Base-by-base conservation (phyloP, 164 flowering plant species). In the Macadamia tetraphylla region DNA sequence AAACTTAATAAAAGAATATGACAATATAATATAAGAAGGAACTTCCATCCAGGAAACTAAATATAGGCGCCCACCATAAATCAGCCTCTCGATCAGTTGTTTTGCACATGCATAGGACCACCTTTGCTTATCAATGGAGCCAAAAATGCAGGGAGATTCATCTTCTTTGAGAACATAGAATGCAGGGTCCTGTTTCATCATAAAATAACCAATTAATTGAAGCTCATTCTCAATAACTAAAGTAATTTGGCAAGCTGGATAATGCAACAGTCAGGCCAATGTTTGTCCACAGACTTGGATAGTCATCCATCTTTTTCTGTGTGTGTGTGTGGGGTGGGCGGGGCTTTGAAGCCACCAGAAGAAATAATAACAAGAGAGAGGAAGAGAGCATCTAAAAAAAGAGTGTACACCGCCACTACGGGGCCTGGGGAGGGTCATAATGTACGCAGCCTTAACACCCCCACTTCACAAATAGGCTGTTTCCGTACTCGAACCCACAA, bases 81-180 rank as follows among this genome's bases (percentile, higher is more conserved):
- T 62, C 67, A 80, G 75, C 72, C 84, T 78, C 53, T 83, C 86
- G 53, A 83, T 81, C 56, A 83, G 65, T 73, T 81, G 86, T 62
- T 83, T 81, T 49, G 84, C 84, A 71, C 86, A 81, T 10, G 86
- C 86, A 71, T 83, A 83, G 6, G 82, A 83, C 84, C 82, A 83
- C 72, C 84, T 79, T 49, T 83, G 84, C 66, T 81, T 83, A 78
- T 83, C 84, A 73, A 81, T 76, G 7, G 84, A 60, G 30, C 84
- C 84, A 79, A 83, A 83, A 63, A 81, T 83, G 75, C 86, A 83
- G 30, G 86, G 82, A 12, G 84, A 83, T 5, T 46, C 77, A 53
- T 83, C 84, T 72, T 83, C 84, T 72, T 79, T 73, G 43, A 81
- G 79, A 42, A 78, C 69, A 67, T 71, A 79, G 68, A 74, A 79